Evolutionary conservation across 345 rosid genomes (phyloP).

Genomic region (Melastoma malabathricum): DNA sequence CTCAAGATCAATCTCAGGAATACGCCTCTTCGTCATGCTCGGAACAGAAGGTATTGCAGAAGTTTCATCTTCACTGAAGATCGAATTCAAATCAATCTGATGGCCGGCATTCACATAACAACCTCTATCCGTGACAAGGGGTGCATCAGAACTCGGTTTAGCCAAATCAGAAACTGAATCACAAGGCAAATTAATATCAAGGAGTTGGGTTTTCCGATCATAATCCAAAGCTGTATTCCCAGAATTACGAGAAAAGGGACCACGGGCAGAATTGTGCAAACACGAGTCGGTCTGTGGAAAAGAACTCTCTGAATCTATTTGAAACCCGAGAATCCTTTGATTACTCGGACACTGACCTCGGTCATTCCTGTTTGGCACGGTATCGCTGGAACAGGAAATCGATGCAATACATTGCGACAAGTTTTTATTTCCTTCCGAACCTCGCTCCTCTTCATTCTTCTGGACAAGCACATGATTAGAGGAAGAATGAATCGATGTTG

Average conservation of each 20-base stretch:
- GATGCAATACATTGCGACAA: slow-evolving; percentile 24
- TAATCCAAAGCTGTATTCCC: slow-evolving; percentile 25
- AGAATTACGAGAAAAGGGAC: slow-evolving; percentile 15
- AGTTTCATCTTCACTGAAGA: slow-evolving; percentile 58
- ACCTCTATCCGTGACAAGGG: slow-evolving; percentile 18
- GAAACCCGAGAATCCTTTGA: slow-evolving; percentile 47
- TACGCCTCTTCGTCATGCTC: slow-evolving; percentile 21
- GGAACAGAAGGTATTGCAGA: slow-evolving; percentile 20
- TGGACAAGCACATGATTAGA: slow-evolving; percentile 20
- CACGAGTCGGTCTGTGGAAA: slow-evolving; percentile 26
- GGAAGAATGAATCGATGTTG: slow-evolving; percentile 19
- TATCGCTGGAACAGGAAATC: slow-evolving; percentile 22
- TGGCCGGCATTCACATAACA: slow-evolving; percentile 25
- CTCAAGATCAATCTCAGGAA: slow-evolving; percentile 63
- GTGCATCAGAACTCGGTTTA: slow-evolving; percentile 22
- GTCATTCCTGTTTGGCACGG: slow-evolving; percentile 21
- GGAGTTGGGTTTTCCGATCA: slow-evolving; percentile 23
- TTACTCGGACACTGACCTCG: slow-evolving; percentile 18
- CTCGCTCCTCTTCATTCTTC: slow-evolving; percentile 21
- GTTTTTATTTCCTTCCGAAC: slow-evolving; percentile 10
- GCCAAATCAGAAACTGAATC: slow-evolving; percentile 30
- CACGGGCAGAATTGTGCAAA: slow-evolving; percentile 21
- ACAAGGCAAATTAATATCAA: slow-evolving; percentile 83
- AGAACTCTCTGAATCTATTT: slow-evolving; percentile 26
- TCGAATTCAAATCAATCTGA: slow-evolving; percentile 66